Conservation (phyloP, 768 basidiomycete species). For the Lentinula aciculospora region DNA sequence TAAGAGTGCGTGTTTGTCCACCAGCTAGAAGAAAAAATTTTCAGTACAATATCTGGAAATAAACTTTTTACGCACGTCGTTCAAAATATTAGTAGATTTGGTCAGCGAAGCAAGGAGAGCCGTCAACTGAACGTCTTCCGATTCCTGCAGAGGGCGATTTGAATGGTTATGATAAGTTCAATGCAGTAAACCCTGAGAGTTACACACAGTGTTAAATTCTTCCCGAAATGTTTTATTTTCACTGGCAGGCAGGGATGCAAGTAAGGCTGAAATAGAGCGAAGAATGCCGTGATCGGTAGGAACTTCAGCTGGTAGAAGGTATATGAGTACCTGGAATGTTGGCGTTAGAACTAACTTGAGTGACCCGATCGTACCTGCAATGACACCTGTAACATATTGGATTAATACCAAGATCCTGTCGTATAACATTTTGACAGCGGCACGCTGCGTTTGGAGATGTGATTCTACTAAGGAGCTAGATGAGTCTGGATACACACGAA, state of each 20-base stretch:
- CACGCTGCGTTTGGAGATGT: slow-evolving; percentile 85
- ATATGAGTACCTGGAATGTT: not conserved
- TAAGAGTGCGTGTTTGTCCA: slow-evolving; percentile 72
- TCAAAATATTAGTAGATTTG: slow-evolving; percentile 81
- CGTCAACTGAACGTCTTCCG: slow-evolving; percentile 91
- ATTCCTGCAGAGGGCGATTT: slow-evolving; percentile 59
- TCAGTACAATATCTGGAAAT: not conserved
- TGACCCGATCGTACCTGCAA: slow-evolving; percentile 53
- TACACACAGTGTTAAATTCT: slow-evolving; percentile 80
- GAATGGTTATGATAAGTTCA: not conserved
- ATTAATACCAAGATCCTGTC: slow-evolving; percentile 84
- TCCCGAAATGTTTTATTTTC: slow-evolving; percentile 78
- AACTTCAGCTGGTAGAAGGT: slow-evolving; percentile 49
- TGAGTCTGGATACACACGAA: not conserved
- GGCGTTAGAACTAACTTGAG: not conserved
- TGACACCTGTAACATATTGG: slow-evolving; percentile 76
- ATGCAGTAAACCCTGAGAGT: not conserved
- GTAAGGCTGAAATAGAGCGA: slow-evolving; percentile 77
- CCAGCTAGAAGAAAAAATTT: slow-evolving; percentile 39
- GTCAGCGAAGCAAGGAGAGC: slow-evolving; percentile 85
- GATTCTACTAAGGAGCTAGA: slow-evolving; percentile 63
- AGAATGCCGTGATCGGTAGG: slow-evolving; percentile 74
- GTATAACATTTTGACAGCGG: slow-evolving; percentile 95
- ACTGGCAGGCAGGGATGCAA: slow-evolving; percentile 85
- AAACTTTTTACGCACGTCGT: slow-evolving; percentile 61